Evolutionary conservation across 176 grass and related monocot species (phyloP), one percentile per base, ranked within the genome.

Genomic region (Eremochloa ophiuroides): DNA sequence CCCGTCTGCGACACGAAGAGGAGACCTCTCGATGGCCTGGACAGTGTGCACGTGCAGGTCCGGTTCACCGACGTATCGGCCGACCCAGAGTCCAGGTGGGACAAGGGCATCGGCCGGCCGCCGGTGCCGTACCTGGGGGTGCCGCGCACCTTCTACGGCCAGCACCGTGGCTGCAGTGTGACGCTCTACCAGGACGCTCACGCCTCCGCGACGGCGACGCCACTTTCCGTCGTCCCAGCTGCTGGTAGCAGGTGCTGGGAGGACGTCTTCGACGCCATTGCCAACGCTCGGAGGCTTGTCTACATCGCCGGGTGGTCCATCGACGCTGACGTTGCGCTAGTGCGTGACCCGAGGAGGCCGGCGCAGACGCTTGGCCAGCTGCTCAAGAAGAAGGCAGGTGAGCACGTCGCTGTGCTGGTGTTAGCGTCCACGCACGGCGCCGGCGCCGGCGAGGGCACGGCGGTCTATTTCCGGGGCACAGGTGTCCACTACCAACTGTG

Each of bases 351-450:
- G 37, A 69, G 66, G 66, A 11, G 37, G 37, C 66, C 35, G 1
- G 33, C 66, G 66, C 66, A 69, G 66, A 69, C 66, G 37, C 80
- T 87, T 46, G 89, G 89, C 27, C 42, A 91, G n/a, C 67, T 91
- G 25, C 80, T 91, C 37, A 91, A 91, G 89, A 77, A 58, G 67
- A 91, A 91, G 76, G 84, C 89, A 7, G 80, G 70, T 64, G 85
- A 91, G 43, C 85, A 85, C 12, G 89, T 91, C 31, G 33, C 62
- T 18, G 80, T 91, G 41, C 68, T 91, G n/a, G 72, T 91, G 81
- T 85, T 91, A 42, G 85, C 87, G 46, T 91, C 50, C 38, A 84
- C 81, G 39, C 89, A 82, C n/a, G n/a, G n/a, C n/a, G n/a, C n/a
- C n/a, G n/a, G n/a, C n/a, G n/a, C n/a, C 70, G 81, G 44, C 46